Percentiles rank a stretch among this genome's conserved stretches.
These are phyloP conservation scores for Ustilago lituana DNA, from an alignment of 1,284 basidiomycete species.

Conservation along the genomic window DNA sequence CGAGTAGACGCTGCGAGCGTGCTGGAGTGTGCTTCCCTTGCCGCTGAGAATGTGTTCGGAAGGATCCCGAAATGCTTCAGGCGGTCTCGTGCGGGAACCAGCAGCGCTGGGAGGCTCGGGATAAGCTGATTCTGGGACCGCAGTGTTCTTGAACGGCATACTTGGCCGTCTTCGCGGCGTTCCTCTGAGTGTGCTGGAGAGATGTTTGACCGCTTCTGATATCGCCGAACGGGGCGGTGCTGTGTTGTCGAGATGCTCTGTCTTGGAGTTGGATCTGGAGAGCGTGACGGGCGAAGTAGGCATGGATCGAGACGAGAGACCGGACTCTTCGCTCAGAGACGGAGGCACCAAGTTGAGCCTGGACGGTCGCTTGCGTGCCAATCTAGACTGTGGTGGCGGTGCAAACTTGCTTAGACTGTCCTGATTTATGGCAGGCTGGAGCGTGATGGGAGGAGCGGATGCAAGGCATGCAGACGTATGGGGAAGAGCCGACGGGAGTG, in stretches of 20 bases:
- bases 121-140: slow-evolving; percentile 3
- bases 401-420: slow-evolving; percentile 16
- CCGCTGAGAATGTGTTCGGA: slow-evolving; percentile 62
- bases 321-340: slow-evolving; percentile 18
- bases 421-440: slow-evolving; percentile 11
- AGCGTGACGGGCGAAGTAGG: slow-evolving; percentile 40
- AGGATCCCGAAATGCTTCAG: slow-evolving; percentile 57
- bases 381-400: slow-evolving; percentile 11
- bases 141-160: slow-evolving; percentile 50
- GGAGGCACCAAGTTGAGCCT: slow-evolving; percentile 40
- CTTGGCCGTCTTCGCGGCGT: slow-evolving; percentile 56
- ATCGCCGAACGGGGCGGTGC: slow-evolving; percentile 8
- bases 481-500: slow-evolving; percentile 8
- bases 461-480: slow-evolving; percentile 1
- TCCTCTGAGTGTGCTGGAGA: slow-evolving; percentile 61
- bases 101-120: slow-evolving; percentile 27
- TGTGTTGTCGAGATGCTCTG: slow-evolving; percentile 10
- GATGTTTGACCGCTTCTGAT: slow-evolving; percentile 48
- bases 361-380: slow-evolving; percentile 43
- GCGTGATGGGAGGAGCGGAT: slow-evolving; percentile 12
- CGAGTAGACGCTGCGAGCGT: slow-evolving; percentile 72
- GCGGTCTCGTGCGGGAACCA: slow-evolving; percentile 38
- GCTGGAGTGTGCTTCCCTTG: slow-evolving; percentile 60
- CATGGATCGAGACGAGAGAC: slow-evolving; percentile 46
- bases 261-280: slow-evolving; percentile 20